Conservation (phyloP, 1,284 basidiomycete genomes). For the Trichosporon sp. region DNA sequence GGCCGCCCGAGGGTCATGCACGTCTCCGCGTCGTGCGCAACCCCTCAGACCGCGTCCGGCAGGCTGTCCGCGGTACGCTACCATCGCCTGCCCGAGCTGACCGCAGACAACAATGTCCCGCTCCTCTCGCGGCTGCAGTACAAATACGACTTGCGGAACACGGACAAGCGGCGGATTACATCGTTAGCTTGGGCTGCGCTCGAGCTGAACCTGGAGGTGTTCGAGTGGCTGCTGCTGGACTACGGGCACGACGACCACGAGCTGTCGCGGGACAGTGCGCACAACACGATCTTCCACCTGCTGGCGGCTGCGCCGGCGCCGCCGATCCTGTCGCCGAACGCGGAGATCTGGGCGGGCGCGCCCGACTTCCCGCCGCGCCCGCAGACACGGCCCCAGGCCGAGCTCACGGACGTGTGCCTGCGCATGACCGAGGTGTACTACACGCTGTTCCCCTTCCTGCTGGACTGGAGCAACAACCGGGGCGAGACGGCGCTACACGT, state of each 20-base stretch:
- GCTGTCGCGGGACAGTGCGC: conserved; percentile 80
- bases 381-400: conserved; percentile 16
- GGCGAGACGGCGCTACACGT: conserved; percentile 87
- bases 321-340: conserved; percentile 24
- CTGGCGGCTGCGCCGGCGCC: conserved; percentile 67
- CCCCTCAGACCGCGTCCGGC: conserved; percentile 33
- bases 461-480: conserved; percentile 83
- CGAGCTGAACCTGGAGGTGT: conserved; percentile 78
- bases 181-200: conserved; percentile 83
- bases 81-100: not conserved
- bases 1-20: not conserved
- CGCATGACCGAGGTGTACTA: conserved; percentile 39
- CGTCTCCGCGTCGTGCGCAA: conserved; percentile 35
- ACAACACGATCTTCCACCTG: conserved; percentile 83
- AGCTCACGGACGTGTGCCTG: conserved; percentile 25
- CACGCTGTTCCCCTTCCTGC: conserved; percentile 58
- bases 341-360: conserved; percentile 26
- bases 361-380: conserved; percentile 28
- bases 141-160: conserved; percentile 75
- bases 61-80: conserved; percentile 42
- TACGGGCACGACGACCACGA: conserved; percentile 86
- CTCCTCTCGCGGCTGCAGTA: conserved; percentile 70
- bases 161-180: conserved; percentile 68
- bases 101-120: conserved; percentile 80
- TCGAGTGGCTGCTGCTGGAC: conserved; percentile 75